A percentile compares a stretch with the other conserved stretches of the same genome.
These are phyloP conservation scores for Apiotrichum domesticum DNA, from an alignment of 1,284 basidiomycete genomes.

Conservation along the genomic window DNA sequence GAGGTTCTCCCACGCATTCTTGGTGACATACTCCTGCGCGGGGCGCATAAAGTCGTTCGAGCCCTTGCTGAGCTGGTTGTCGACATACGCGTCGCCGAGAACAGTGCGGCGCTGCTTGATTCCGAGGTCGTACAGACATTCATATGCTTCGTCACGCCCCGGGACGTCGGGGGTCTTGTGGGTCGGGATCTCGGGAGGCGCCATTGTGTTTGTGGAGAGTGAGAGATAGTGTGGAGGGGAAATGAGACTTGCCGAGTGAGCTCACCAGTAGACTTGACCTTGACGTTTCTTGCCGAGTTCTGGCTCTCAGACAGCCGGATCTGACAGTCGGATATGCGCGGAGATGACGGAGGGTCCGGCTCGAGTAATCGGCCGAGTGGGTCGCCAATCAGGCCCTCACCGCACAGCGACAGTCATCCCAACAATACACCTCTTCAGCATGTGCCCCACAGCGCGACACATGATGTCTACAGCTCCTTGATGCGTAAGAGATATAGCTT, in stretches of 20 bases:
- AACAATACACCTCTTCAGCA: too few species aligned
- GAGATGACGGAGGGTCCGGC: too few species aligned
- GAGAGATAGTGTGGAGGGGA: background rate
- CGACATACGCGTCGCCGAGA: slow-evolving; percentile 20
- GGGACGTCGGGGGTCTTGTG: background rate
- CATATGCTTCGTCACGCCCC: slow-evolving; percentile 10
- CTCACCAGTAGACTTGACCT: background rate
- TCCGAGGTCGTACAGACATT: slow-evolving; percentile 14
- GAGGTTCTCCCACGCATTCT: slow-evolving; percentile 17
- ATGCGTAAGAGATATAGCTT: too few species aligned
- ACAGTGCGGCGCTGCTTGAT: slow-evolving; percentile 19
- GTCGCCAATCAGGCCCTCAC: too few species aligned
- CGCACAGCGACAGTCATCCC: too few species aligned
- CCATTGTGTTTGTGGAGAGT: background rate
- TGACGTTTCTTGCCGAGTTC: too few species aligned
- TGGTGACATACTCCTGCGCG: slow-evolving; percentile 20
- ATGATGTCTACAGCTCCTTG: too few species aligned
- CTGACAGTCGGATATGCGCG: too few species aligned
- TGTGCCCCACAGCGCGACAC: too few species aligned
- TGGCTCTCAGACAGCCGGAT: too few species aligned
- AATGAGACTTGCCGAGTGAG: background rate
- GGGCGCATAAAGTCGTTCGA: slow-evolving; percentile 20
- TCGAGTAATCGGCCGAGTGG: too few species aligned
- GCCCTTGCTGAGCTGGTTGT: slow-evolving; percentile 15
- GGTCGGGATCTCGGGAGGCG: background rate